Evolutionary conservation across 352 stramenopile species (phyloP), one percentile per base, ranked within the genome.

Genomic region (Phytophthora sansomeana): DNA sequence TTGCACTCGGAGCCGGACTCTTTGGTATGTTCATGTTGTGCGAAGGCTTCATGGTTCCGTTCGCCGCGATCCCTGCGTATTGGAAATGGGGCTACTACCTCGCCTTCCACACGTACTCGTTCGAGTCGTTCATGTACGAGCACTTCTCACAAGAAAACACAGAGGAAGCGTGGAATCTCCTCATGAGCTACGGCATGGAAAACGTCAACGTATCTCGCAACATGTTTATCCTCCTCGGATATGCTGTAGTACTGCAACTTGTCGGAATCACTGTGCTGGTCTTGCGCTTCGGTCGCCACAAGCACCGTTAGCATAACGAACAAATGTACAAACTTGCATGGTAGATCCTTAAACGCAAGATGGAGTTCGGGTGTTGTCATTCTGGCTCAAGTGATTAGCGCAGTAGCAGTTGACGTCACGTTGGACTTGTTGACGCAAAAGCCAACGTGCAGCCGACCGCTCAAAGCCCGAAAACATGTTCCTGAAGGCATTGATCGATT

Each of bases 21-120:
- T 93, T 92, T 35, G 88, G 86, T 38, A 88, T 96, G 62, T 90
- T 94, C 39, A 93, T 91, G 78, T 72, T 92, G 5, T 89, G 80
- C 41, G 81, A 92, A 50, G 88, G 86, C 16, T 93, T 95, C 65
- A 86, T 95, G 70, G 76, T 92, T 42, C 74, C 80, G 16, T 66
- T 52, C 33, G 50, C 66, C 29, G 52, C 59, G 14, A 93, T 96
- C 32, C 83, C 83, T 5, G 29, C 39, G 19, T 90, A 87, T 65
- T 87, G 87, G 72, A 74, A 72, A 42, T 96, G 87, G 88, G 72
- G 73, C 29, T 90, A 95, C 73, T 92, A 94, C 69, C 24, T 92
- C 32, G 78, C 80, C 16, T 93, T 95, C 70, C 87, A 93, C 72
- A 89, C 85, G 24, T 95, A 93, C 61, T 75, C 73, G 47, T 93